These are phyloP conservation scores for Cryptococcus hybrid DNA, from an alignment of 1,284 basidiomycete species.

Conservation along the genomic window DNA sequence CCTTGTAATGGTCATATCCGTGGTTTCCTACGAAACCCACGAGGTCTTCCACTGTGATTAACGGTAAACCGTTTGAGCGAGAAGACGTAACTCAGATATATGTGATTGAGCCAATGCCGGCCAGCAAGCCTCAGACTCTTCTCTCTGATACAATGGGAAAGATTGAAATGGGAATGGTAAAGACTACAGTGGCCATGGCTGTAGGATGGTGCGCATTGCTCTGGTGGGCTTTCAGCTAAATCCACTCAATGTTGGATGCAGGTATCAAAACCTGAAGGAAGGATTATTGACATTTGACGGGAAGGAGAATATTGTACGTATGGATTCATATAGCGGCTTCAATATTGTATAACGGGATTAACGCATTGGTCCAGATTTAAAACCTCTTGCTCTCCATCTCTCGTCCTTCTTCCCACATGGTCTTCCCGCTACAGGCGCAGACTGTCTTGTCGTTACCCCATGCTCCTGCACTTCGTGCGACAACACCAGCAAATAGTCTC, in stretches of 20 bases:
- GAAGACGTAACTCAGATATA: conserved; percentile 22
- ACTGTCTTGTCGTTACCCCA: conserved; percentile 53
- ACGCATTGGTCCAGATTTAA: background rate
- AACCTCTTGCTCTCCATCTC: conserved; percentile 45
- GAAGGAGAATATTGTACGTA: too few relatives aligned
- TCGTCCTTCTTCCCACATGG: conserved; percentile 52
- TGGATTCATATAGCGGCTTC: too few relatives aligned
- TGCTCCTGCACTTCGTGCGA: conserved; percentile 48
- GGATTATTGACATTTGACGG: too few relatives aligned
- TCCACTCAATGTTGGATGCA: too few relatives aligned
- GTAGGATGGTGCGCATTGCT: conserved; percentile 14
- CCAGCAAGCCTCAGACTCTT: background rate
- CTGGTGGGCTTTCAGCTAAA: conserved; percentile 13
- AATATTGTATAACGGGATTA: too few relatives aligned
- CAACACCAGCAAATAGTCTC: conserved; percentile 49
- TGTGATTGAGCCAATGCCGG: conserved; percentile 20
- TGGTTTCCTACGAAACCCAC: conserved; percentile 14
- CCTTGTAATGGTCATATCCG: conserved; percentile 16
- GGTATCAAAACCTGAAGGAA: too few relatives aligned
- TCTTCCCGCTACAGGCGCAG: conserved; percentile 50
- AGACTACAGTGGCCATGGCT: background rate
- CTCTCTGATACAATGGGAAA: too few relatives aligned
- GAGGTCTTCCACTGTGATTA: conserved; percentile 12
- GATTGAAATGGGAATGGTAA: background rate
- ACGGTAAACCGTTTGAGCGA: conserved; percentile 13